Evolutionary conservation across 1,284 basidiomycete genomes (phyloP).

Genomic region (Moesziomyces antarcticus): DNA sequence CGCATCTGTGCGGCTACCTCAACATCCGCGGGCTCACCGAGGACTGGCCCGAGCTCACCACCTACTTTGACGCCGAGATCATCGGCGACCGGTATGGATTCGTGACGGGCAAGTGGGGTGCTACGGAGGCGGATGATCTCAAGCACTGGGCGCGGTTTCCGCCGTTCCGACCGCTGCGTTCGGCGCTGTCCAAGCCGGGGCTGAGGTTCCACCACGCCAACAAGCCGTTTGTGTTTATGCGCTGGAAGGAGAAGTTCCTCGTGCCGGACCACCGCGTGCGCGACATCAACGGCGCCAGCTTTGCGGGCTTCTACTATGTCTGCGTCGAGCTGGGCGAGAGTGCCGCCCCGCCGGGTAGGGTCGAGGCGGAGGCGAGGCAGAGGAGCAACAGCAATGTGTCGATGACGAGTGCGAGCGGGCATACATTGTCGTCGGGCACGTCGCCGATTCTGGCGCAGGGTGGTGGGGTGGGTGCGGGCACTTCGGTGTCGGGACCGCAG

Average conservation of each 20-base stretch:
- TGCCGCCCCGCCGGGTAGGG: slow-evolving; percentile 12
- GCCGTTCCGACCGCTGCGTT: slow-evolving; percentile 51
- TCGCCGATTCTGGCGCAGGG: slow-evolving; percentile 13
- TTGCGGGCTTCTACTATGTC: slow-evolving; percentile 83
- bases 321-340: slow-evolving; percentile 75
- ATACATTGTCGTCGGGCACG: slow-evolving; percentile 3
- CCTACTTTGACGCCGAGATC: slow-evolving; percentile 67
- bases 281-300: slow-evolving; percentile 94
- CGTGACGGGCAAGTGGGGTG: slow-evolving; percentile 64
- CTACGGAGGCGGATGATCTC: slow-evolving; percentile 60
- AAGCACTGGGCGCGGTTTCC: slow-evolving; percentile 64
- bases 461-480: background rate
- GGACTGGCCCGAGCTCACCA: slow-evolving; percentile 67
- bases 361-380: slow-evolving; percentile 2
- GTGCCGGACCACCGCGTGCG: slow-evolving; percentile 92
- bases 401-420: slow-evolving; percentile 7
- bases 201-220: slow-evolving; percentile 55
- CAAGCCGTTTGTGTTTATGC: slow-evolving; percentile 78
- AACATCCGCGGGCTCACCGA: slow-evolving; percentile 66
- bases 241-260: slow-evolving; percentile 95
- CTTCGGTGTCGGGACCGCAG: slow-evolving; percentile 23
- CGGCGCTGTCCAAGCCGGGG: slow-evolving; percentile 38
- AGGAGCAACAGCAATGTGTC: slow-evolving; percentile 29
- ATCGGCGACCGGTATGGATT: slow-evolving; percentile 59
- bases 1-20: slow-evolving; percentile 64